Base-by-base conservation (phyloP, 73 alveolate species). In the Diophrys sp. region DNA sequence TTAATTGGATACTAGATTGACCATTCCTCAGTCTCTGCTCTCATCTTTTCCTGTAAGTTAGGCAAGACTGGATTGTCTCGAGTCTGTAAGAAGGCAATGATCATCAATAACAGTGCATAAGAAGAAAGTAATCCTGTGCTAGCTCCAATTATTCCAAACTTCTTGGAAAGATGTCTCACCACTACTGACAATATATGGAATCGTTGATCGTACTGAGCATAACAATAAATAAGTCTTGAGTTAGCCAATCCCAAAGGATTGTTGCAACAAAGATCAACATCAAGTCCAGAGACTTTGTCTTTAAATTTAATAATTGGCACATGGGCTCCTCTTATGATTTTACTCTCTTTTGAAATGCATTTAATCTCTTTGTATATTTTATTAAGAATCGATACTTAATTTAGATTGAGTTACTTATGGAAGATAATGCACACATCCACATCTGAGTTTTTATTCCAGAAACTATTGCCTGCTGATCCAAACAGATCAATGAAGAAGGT, bases 231-330 rank as follows among this genome's bases (percentile, higher is more conserved):
- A 71, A 91, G 80, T 34, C 88, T 86, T 23, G 97, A 87, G 73
- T 91, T 91, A 74, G 29, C 14, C 69, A 91, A 76, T 14, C 91
- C 95, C 71, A 91, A 74, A 54, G 75, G 67, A 71, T 85, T 91
- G 77, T 91, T 91, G 56, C 87, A 92, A n/a, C 91, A 85, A 62
- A 91, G 81, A 82, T 91, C 97, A 31, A 86, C 78, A 71, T 91
- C 92, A 55, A 91, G 71, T 56, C 87, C 89, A 29, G 91, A 78
- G 55, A 81, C 84, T 55, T 82, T 77, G 73, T 91, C 97, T 73
- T 56, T 79, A 73, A 91, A 73, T 87, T 91, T 91, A 67, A 91
- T 66, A 78, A 91, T 77, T 33, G 92, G 79, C 34, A 85, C 86
- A 67, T 88, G 73, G 28, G 91, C 78, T 26, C 74, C 80, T 28